Evolutionary conservation across 257 asterid species (phyloP), one percentile per base, ranked within the genome.

Genomic region (Solanum pinnatisectum): DNA sequence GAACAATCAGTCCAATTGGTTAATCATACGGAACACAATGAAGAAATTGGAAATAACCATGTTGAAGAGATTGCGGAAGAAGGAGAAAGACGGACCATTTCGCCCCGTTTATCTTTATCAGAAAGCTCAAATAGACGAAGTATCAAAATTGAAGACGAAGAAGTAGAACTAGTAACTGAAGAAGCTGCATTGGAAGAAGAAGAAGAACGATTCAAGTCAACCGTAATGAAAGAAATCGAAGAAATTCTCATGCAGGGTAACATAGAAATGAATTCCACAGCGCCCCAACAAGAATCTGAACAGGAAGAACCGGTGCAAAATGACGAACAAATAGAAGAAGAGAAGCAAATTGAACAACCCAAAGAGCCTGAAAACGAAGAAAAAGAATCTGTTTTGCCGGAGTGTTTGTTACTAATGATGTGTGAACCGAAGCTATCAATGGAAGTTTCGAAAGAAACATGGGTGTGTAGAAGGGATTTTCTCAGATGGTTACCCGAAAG

Each of bases 391-490:
- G 93, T 86, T 63, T 85, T 97, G 89, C 98, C 99, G 0, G 98
- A 96, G 8, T 96, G 99, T 90, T 90, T 97, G 92, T 87, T 96
- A 65, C 74, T 96, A 85, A 97, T 97, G 99, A 97, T 97, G 99
- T 92, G 99, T 78, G 99, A 97, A 88, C 99, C 99, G 4, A 97
- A 97, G 92, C 90, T 96, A 2, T 97, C 99, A 3, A 96, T 97
- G 99, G 99, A 97, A 88, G 98, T 97, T 3, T 97, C 99, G 0
- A 97, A 96, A 88, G 99, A 97, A 83, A 97, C 99, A 20, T 97
- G 99, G 99, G 99, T 97, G 37, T 94, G 99, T 94, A 91, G 95
- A 88, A 97, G 95, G 3, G 98, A 97, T 77, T 97, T 95, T 93
- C 83, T 91, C 90, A 70, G 96, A 88, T 95, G 98, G 94, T 89